Conservation (phyloP, 441 rosid genomes). For the Erodium texanum region DNA sequence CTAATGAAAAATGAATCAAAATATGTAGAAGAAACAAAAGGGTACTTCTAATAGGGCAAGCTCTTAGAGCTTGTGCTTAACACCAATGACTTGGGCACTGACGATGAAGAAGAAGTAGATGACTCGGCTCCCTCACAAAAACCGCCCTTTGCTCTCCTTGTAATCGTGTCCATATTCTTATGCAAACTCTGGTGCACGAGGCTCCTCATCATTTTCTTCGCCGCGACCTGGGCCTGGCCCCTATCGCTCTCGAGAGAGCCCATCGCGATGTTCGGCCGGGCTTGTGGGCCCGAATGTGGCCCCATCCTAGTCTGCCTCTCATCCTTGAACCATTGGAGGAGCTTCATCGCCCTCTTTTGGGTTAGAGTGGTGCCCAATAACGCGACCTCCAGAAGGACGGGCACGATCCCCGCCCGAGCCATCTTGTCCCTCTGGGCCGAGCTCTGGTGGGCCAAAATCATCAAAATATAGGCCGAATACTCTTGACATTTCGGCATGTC, state of each 20-base stretch:
- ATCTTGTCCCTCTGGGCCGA: conserved; percentile 54
- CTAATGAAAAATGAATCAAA: neutral
- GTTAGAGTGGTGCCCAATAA: conserved; percentile 64
- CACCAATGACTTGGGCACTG: conserved; percentile 53
- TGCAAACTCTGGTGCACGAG: conserved; percentile 76
- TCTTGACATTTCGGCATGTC: conserved; percentile 83
- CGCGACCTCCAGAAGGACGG: conserved; percentile 56
- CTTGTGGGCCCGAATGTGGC: conserved; percentile 91
- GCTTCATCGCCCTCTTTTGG: conserved; percentile 70
- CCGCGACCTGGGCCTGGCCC: conserved; percentile 40
- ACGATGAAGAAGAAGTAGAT: conserved; percentile 12
- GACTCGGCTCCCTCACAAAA: neutral
- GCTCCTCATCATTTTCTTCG: conserved; percentile 64
- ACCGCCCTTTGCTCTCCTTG: conserved; percentile 44
- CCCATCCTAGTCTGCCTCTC: conserved; percentile 71
- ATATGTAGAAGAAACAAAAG: neutral
- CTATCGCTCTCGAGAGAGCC: conserved; percentile 55
- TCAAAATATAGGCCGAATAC: conserved; percentile 57
- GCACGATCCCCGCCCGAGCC: conserved; percentile 71
- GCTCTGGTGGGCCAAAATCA: conserved; percentile 86
- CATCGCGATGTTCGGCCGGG: conserved; percentile 26
- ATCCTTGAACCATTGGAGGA: conserved; percentile 87
- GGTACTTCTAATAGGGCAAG: conserved; percentile 47
- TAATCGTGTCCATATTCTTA: conserved; percentile 85
- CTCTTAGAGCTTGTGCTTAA: conserved; percentile 82